Conservation (phyloP, 1,284 basidiomycete species). For the Lentinula novae-zelandiae region DNA sequence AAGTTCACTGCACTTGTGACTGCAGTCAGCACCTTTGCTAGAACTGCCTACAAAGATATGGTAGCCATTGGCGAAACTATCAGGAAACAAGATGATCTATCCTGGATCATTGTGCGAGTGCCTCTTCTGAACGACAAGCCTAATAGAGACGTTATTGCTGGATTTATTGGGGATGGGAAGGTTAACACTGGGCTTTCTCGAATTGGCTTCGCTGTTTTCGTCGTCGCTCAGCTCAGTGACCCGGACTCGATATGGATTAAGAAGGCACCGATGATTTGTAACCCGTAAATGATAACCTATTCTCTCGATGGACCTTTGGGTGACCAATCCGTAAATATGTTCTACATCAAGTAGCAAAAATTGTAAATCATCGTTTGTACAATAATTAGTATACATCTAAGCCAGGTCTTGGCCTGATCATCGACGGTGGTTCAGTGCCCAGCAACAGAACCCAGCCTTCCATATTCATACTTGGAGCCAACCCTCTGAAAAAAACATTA, state of each 20-base stretch:
- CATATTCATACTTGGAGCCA: slow-evolving; percentile 45
- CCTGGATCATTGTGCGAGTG: slow-evolving; percentile 68
- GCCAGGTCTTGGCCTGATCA: neutral
- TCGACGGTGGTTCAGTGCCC: slow-evolving; percentile 6
- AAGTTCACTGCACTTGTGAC: slow-evolving; percentile 42
- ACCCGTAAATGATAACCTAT: neutral
- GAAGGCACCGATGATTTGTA: slow-evolving; percentile 19
- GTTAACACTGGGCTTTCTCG: slow-evolving; percentile 44
- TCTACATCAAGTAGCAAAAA: neutral
- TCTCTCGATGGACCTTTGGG: neutral
- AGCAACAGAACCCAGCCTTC: slow-evolving; percentile 49
- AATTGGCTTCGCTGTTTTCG: slow-evolving; percentile 55
- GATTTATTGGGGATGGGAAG: slow-evolving; percentile 63
- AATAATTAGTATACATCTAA: neutral
- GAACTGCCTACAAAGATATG: slow-evolving; percentile 41
- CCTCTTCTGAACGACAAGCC: slow-evolving; percentile 50
- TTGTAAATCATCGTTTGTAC: neutral
- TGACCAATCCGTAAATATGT: neutral
- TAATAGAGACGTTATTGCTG: slow-evolving; percentile 43
- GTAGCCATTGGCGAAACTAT: slow-evolving; percentile 54
- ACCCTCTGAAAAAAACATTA: slow-evolving; percentile 47
- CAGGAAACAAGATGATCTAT: slow-evolving; percentile 42
- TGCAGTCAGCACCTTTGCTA: slow-evolving; percentile 32
- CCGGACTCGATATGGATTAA: slow-evolving; percentile 44
- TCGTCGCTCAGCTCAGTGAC: slow-evolving; percentile 44